Base-by-base conservation (phyloP, 2,329 filamentous ascomycete genomes). In the Alternaria consortialis region DNA sequence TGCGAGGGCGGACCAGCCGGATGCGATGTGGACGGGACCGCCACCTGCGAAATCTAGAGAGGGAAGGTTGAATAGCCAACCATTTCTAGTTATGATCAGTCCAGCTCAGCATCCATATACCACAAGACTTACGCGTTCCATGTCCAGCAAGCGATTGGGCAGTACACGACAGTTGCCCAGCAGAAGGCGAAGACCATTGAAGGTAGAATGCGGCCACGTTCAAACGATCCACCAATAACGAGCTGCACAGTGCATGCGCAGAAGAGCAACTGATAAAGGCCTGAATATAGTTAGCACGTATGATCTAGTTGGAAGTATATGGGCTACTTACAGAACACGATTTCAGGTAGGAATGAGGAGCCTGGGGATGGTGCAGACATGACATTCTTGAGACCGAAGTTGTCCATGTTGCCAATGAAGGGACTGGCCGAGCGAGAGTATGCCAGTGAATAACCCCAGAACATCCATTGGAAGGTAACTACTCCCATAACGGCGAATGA, bases 81-180 rank as follows among this genome's bases (percentile, higher is more conserved):
- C 88, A 53, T 84, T 69, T 5, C 62, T 60, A 47, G 42, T 20
- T 7, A 34, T 8, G 8, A 17, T 63, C 36, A 65, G 60, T 15
- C 8, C 8, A 15, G 17, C 15, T 27, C 9, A 13, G 34, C 2
- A 20, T 9, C 25, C 5, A 11, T 23, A 15, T 20, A 20, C 7
- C 15, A 2, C 25, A n/a, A 13, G 2, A 50, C 40, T 34, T 85
- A n/a, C 52, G 83, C 71, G 68, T 90, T 90, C 88, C 88, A 90
- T 4, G 87, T 88, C 87, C 87, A 90, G 77, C 84, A 88, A 0
- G 87, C 87, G 36, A 90, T 84, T 0, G 84, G 84, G 65, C 83
- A 89, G 75, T 90, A 90, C 3, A 90, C 88, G 56, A 89, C 82
- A 0, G 88, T 90, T 0, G 87, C 86, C 87, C 87, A 90, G 69